These are phyloP conservation scores for Carnegiea gigantea DNA, from an alignment of 179 eudicot species.

Conservation along the genomic window DNA sequence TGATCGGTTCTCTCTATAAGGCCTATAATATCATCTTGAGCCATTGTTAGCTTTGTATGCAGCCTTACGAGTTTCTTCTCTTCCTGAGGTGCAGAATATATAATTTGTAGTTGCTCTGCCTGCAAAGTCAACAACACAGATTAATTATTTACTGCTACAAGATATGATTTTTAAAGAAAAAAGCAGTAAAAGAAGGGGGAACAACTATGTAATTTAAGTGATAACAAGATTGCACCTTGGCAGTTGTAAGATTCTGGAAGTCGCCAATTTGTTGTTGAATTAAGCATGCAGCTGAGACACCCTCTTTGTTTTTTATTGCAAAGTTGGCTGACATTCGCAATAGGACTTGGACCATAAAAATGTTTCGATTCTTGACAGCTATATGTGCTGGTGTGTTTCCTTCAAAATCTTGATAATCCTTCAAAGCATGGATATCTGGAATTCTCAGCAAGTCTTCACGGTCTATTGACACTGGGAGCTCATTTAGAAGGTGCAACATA, in stretches of 20 bases:
- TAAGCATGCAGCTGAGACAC: constrained; percentile 9
- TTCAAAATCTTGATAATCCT: not conserved
- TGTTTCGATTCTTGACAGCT: constrained; percentile 8
- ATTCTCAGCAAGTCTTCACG: not conserved
- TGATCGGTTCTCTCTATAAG: no score
- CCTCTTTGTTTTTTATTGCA: constrained; percentile 13
- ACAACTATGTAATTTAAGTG: not conserved
- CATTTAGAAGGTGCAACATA: constrained; percentile 15
- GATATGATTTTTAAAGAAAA: no score
- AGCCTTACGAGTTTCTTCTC: no score
- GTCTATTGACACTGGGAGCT: not conserved
- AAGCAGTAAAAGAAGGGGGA: not conserved
- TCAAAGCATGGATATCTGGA: not conserved
- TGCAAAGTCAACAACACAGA: no score
- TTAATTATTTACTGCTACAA: no score
- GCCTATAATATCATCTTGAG: no score
- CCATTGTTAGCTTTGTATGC: no score
- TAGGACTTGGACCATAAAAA: constrained; percentile 4
- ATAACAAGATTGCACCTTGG: not conserved
- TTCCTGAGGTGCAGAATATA: no score
- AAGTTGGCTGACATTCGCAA: constrained; percentile 1
- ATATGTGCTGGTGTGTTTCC: constrained; percentile 23
- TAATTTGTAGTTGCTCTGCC: no score
- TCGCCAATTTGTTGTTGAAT: constrained; percentile 1
- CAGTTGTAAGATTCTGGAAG: not conserved